Evolutionary conservation across 2,329 filamentous ascomycete genomes (phyloP), one percentile per base, ranked within the genome.

Genomic region (Stylonectria norvegica): DNA sequence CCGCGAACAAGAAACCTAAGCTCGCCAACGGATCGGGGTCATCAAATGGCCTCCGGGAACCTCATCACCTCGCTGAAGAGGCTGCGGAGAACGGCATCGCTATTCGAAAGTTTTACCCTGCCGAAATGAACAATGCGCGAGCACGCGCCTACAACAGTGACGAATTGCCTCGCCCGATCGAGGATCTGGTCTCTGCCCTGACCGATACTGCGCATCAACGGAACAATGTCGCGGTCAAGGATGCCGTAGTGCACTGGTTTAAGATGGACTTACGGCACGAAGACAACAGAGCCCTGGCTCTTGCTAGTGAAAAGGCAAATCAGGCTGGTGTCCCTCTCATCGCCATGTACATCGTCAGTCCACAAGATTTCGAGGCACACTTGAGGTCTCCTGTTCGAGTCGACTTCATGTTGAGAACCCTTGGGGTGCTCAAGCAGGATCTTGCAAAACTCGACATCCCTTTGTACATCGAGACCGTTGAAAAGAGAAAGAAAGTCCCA

Each of bases 181-280:
- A 89, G 52, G 63, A 76, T 0, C 72, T 95, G 2, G 61, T 79
- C 5, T 61, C 68, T 1, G 80, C 82, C 0, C 70, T 89, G 5
- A 60, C 71, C 17, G 76, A 81, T 2, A 93, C 88, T 0, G 64
- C 71, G 3, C 53, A 64, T 0, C 60, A 65, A 23, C 74, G 86
- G 7, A 67, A 71, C 19, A 62, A 67, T 1, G 72, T 85, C 10
- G 47, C 66, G 2, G 67, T 73, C 0, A 76, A 77, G 20, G 68
- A 78, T 18, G 79, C 82, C 0, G 83, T 95, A 0, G 78, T 95
- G 0, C 87, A 95, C 64, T 95, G 89, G 89, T 95, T 91, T 70
- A 94, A 93, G 65, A 81, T 78, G 56, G 90, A 95, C 60, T 65
- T 95, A 36, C 76, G 89, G 3, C 72, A 76, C 2, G 63, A 67